phyloP scores from a whole-genome alignment of 192 early-diverging fungal genomes.

The Coemansia sp. region DNA sequence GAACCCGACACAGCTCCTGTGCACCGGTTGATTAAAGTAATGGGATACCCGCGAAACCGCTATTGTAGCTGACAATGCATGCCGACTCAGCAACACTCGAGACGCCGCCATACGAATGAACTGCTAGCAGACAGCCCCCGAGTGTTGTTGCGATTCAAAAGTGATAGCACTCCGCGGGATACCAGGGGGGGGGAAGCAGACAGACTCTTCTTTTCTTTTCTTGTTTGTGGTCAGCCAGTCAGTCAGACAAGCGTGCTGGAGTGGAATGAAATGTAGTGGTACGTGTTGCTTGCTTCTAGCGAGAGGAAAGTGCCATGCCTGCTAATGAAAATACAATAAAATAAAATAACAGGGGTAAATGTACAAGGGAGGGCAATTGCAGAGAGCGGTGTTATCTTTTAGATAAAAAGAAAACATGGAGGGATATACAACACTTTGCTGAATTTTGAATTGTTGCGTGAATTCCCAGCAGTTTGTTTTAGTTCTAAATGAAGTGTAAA shows the following conservation, averaged over 20 bases:
- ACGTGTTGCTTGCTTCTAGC: no score
- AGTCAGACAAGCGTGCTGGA: no score
- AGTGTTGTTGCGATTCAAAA: background rate
- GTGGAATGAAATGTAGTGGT: background rate
- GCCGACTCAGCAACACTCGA: constrained; percentile 21
- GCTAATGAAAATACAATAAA: background rate
- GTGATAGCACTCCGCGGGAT: background rate
- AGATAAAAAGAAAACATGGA: no score
- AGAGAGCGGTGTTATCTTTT: background rate
- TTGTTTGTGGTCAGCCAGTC: no score
- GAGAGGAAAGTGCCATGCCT: background rate
- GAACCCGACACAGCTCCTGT: background rate
- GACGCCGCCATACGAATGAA: constrained; percentile 6
- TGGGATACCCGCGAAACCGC: background rate
- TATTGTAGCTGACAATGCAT: constrained; percentile 9
- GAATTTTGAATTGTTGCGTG: no score
- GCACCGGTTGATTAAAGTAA: background rate
- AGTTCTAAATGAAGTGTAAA: no score
- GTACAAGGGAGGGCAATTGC: background rate
- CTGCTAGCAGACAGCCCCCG: background rate
- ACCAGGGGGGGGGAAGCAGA: background rate
- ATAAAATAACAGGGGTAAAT: background rate
- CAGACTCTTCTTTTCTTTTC: background rate
- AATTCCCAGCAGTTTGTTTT: no score
- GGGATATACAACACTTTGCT: no score